Conservation (phyloP, 2,329 filamentous ascomycete species). For the Beauveria rudraprayagi region DNA sequence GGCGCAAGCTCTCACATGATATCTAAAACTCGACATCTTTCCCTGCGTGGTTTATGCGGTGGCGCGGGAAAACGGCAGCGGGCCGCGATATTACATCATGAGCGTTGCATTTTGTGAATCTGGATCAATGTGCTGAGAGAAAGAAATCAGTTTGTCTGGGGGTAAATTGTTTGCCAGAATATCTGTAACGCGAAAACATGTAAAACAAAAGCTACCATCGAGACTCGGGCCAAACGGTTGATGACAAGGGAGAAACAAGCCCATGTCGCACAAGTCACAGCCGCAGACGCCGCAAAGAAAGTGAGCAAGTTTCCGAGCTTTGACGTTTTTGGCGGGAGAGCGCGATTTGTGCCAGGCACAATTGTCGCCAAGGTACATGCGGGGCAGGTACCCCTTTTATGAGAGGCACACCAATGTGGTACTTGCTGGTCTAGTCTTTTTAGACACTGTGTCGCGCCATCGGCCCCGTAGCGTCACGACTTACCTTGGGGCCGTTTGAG, state of each 20-base stretch:
- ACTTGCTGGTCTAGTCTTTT: not conserved
- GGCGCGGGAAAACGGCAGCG: not conserved
- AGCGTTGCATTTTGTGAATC: not conserved
- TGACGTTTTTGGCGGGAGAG: slow-evolving; percentile 2
- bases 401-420: not conserved
- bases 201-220: not conserved
- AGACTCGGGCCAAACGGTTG: no score
- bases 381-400: not conserved
- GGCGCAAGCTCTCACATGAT: not conserved
- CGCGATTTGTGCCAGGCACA: slow-evolving; percentile 8
- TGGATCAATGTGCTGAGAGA: not conserved
- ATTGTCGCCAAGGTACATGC: not conserved
- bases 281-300: not conserved
- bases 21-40: not conserved
- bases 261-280: slow-evolving; percentile 1
- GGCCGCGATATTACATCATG: not conserved
- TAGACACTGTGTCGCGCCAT: slow-evolving; percentile 6
- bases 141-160: not conserved
- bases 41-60: slow-evolving; percentile 6
- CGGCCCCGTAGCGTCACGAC: slow-evolving; percentile 5
- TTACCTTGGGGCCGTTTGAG: not conserved
- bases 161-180: not conserved
- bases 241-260: not conserved
- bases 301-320: slow-evolving; percentile 11
- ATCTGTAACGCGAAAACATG: not conserved